These are phyloP conservation scores for Lagerstroemia speciosa DNA, from an alignment of 345 rosid species.

Conservation along the genomic window DNA sequence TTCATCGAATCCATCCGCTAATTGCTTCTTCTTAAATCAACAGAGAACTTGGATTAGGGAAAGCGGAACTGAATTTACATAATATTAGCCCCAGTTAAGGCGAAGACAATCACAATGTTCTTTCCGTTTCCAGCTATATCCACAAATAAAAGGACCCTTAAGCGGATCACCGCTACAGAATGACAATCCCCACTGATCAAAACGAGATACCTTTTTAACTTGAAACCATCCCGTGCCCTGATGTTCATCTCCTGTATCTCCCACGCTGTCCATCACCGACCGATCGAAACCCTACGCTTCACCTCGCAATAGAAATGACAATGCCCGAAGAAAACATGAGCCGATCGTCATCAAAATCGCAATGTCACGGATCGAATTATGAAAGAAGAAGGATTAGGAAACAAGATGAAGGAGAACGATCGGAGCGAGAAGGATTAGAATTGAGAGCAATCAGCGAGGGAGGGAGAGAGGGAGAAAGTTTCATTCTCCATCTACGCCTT, in stretches of 20 bases:
- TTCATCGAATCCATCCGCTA: not conserved
- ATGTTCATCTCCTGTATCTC: slow-evolving; percentile 45
- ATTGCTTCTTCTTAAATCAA: not conserved
- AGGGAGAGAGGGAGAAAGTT: too few relatives aligned
- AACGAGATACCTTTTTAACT: slow-evolving; percentile 48
- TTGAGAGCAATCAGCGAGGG: too few relatives aligned
- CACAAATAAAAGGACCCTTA: not conserved
- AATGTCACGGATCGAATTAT: too few relatives aligned
- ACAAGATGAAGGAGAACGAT: too few relatives aligned
- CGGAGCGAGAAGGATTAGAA: too few relatives aligned
- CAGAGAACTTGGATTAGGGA: not conserved
- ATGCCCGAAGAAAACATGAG: not conserved
- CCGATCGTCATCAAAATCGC: not conserved
- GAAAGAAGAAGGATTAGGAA: too few relatives aligned
- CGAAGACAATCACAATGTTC: not conserved
- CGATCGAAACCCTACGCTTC: slow-evolving; percentile 10
- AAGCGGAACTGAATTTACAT: not conserved
- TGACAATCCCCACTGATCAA: not conserved
- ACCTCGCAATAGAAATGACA: not conserved
- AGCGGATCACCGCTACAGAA: not conserved
- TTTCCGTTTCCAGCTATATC: not conserved
- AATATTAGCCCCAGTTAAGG: too few relatives aligned
- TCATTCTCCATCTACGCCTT: too few relatives aligned
- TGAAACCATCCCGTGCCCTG: slow-evolving; percentile 62
- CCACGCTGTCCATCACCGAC: slow-evolving; percentile 37